These are phyloP conservation scores for Fusarium piperis DNA, from an alignment of 2,329 filamentous ascomycete species.

Conservation along the genomic window DNA sequence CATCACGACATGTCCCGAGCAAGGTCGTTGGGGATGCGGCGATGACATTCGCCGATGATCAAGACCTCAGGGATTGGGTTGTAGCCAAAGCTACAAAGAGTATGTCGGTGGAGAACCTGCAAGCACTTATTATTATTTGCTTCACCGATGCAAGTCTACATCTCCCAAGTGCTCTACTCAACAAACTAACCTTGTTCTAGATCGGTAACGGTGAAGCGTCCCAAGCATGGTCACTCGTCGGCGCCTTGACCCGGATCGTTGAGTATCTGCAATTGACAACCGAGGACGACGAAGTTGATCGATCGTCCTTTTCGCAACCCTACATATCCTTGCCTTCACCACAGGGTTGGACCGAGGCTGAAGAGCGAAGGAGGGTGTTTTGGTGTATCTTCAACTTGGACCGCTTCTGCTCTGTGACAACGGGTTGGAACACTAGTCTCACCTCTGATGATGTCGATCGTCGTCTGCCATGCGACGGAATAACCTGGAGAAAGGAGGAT, in stretches of 20 bases:
- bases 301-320: constrained; percentile 38
- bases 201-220: constrained; percentile 42
- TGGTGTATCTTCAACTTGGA: constrained; percentile 51
- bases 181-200: constrained; percentile 18
- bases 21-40: constrained; percentile 29
- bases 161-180: no score
- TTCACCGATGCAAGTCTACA: constrained; percentile 46
- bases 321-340: constrained; percentile 42
- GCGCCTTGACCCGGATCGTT: constrained; percentile 41
- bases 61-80: constrained; percentile 7
- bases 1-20: constrained; percentile 36
- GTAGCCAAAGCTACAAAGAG: constrained; percentile 43
- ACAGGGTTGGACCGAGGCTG: constrained; percentile 40
- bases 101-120: constrained; percentile 49
- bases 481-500: constrained; percentile 49
- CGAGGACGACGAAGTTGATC: constrained; percentile 43
- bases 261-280: constrained; percentile 45
- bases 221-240: constrained; percentile 42
- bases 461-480: constrained; percentile 51
- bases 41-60: not conserved
- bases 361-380: constrained; percentile 50
- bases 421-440: constrained; percentile 51
- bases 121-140: constrained; percentile 49
- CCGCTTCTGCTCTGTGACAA: constrained; percentile 46
- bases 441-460: constrained; percentile 48